Evolutionary conservation across 2,329 filamentous ascomycete genomes (phyloP), one percentile per base, ranked within the genome.

Genomic region (Penicillium polonicum): DNA sequence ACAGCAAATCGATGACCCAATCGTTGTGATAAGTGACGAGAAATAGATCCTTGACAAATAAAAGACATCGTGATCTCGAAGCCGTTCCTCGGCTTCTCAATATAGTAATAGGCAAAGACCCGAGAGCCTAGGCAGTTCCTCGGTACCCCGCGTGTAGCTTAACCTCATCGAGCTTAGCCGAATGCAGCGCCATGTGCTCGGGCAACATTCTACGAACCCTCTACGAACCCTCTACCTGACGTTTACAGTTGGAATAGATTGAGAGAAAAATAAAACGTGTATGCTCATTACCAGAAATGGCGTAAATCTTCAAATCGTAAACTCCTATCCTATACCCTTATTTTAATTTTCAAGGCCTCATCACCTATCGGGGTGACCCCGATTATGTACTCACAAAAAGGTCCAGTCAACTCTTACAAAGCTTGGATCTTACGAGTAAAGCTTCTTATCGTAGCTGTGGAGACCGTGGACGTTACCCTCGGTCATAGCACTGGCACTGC

Each of bases 361-460:
- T 71, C 69, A 64, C 70, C 70, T 68, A 65, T 71, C 70, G 54
- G 61, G 36, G 38, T 42, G 38, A 55, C 58, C 65, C 63, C 53
- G 59, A 58, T 45, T 53, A 64, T 55, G 57, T 67, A 65, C 65
- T 61, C 62, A 70, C 64, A 63, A 59, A 48, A 49, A 48, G 61
- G 61, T 46, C 62, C 60, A 60, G 55, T 63, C 41, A 35, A 36
- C 42, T 29, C 17, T 35, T 51, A 60, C 64, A 46, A 65, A 64
- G 41, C 61, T 51, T 63, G 54, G 62, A 58, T 62, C 62, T 73
- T 86, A 97, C 70, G 92, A 91, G 79, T 96, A 99, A 67, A 99
- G 89, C 85, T 97, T 99, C 89, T 99, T 99, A 83, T 97, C 94
- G 76, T 96, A 97, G 75, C 91, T 93, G 82, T 97, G 92, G 84